Evolutionary conservation across 169 alveolate genomes (phyloP), one percentile per base, ranked within the genome.

Genomic region (Babesia sp.): DNA sequence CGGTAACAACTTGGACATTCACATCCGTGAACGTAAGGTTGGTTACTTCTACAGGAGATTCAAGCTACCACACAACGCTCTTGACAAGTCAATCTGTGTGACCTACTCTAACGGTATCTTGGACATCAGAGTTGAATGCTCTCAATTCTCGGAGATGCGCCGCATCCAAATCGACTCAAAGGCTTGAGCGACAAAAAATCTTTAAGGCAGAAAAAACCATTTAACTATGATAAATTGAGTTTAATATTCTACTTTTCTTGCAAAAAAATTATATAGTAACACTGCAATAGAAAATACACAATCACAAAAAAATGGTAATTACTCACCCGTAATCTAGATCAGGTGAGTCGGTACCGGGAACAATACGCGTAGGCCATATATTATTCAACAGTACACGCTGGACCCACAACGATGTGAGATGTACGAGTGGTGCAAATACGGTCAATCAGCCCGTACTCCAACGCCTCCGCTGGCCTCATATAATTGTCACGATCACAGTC

Each of bases 381-480:
- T 60, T 48, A 64, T 39, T 50, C 61, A 0, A 64, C 37, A 8
- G 33, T 6, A 9, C 36, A 3, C 14, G 51, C 53, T 33, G 74
- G 48, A 1, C 46, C 57, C 1, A 64, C 51, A 48, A 22, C 46
- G 12, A 69, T 51, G 31, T 55, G 48, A 8, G 70, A 54, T n/a
- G 79, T 69, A n/a, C 58, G 46, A 45, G 93, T 85, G 16, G 73
- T 48, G 33, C 91, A 68, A 39, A 92, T 78, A 16, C 72, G 87
- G 44, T 92, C 96, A 22, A 92, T 75, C 51, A 92, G 90, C 54
- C 96, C 96, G 37, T 92, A 92, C 67, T 86, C 66, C 9, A 85
- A 56, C 28, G 96, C 95, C 59, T 92, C 96, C 28, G 85, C 67
- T 0, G 96, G 93, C 20, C 91, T 76, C 96, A 92, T 92, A 76